These are phyloP conservation scores for Borovskyia barvae DNA, from an alignment of 208 protist species.

Conservation along the genomic window DNA sequence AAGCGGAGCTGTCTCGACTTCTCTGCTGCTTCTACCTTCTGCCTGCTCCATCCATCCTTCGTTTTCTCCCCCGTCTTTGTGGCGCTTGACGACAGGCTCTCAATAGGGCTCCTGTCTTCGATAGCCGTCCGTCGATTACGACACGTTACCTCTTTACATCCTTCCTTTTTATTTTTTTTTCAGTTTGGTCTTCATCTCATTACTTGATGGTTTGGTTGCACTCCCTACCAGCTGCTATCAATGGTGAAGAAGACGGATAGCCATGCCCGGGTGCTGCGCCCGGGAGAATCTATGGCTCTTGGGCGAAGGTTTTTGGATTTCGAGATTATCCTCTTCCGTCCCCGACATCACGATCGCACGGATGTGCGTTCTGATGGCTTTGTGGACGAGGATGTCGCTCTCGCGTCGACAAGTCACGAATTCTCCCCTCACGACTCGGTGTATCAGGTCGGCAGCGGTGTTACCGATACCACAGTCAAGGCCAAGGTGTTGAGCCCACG, in stretches of 20 bases:
- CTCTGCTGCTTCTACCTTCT: too few species aligned
- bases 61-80: not conserved
- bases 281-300: conserved; percentile 62
- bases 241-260: conserved; percentile 38
- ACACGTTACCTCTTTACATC: not conserved
- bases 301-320: conserved; percentile 50
- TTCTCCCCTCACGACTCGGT: conserved; percentile 4
- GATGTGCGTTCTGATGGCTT: conserved; percentile 2
- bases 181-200: not conserved
- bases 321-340: conserved; percentile 78
- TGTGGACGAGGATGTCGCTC: conserved; percentile 1
- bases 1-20: not conserved
- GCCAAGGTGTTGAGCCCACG: not conserved
- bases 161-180: conserved; percentile 12
- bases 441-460: too few species aligned
- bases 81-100: too few species aligned
- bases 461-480: not conserved
- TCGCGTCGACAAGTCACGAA: not conserved
- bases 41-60: too few species aligned
- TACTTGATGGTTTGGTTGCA: too few species aligned
- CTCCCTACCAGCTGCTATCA: too few species aligned
- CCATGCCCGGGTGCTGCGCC: conserved; percentile 48
- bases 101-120: too few species aligned
- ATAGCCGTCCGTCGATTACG: too few species aligned
- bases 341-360: conserved; percentile 31